Percentiles rank a stretch among this genome's conserved stretches.
Evolutionary conservation across 495 filamentous ascomycete species (phyloP).

Genomic region (Polyplosphaeria fusca): DNA sequence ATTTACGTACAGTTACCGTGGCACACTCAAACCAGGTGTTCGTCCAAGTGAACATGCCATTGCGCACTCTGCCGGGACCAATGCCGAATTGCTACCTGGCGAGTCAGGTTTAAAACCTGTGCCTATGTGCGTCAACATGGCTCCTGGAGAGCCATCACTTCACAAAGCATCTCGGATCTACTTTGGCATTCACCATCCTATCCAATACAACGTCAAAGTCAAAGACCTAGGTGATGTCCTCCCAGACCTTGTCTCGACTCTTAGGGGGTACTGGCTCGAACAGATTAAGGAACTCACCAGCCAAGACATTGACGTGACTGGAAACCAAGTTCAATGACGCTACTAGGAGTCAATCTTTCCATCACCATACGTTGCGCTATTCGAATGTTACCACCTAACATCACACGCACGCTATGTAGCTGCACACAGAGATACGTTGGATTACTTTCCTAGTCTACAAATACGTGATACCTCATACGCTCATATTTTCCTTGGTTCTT

Average conservation of each 20-base stretch:
- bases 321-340: too few species aligned
- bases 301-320: not conserved
- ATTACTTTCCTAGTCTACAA: too few species aligned
- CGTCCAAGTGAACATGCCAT: constrained; percentile 3
- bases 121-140: not conserved
- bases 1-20: not conserved
- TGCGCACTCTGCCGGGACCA: not conserved
- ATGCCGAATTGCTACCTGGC: not conserved
- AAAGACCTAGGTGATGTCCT: not conserved
- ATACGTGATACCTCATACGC: too few species aligned
- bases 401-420: too few species aligned
- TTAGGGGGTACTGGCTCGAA: not conserved
- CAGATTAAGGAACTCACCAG: not conserved
- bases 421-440: too few species aligned
- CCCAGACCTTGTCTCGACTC: not conserved
- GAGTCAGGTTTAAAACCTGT: not conserved
- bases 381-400: too few species aligned
- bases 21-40: not conserved
- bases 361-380: too few species aligned
- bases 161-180: not conserved
- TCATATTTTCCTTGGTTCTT: too few species aligned
- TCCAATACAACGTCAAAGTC: constrained; percentile 11
- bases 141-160: not conserved
- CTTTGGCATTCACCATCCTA: constrained; percentile 9
- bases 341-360: too few species aligned